Evolutionary conservation across 441 rosid species (phyloP), one percentile per base, ranked within the genome.

Genomic region (Corymbia citriodora): DNA sequence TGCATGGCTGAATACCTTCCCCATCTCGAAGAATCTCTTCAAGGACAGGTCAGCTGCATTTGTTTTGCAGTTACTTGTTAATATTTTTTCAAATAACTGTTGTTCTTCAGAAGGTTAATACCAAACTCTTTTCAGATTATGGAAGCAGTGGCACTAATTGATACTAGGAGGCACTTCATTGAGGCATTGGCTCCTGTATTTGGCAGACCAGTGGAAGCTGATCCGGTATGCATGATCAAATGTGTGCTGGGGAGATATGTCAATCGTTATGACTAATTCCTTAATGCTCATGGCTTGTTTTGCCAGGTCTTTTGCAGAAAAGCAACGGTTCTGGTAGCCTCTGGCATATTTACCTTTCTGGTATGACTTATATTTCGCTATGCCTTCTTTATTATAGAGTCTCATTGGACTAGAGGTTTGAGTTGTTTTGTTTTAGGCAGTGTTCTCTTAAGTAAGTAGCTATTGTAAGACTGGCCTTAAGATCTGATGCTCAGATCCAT

Each of bases 1-100:
- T 98, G 99, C 92, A 93, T 98, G 96, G 99, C 99, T 89, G 99
- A 98, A 93, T 98, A 96, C 95, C 99, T 98, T 92, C 99, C 99
- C 23, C 96, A 95, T 93, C 96, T 97, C 14, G 99, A 98, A 93
- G 97, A 96, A 94, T 93, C 94, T 61, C 96, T 98, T 88, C 95
- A 94, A 91, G 96, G 95, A 93, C 99, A 95, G 96, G 99, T 98
- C 31, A 87, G 95, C 92, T 94, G 36, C 36, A 53, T 89, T 88
- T 87, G 86, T 63, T 79, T 91, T 40, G 27, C 50, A 72, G n/a
- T 29, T 91, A 53, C 79, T 92, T 49, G 86, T 88, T 91, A 21
- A 74, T 83, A 49, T 92, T 85, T 83, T 70, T 31, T 87, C 10
- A 16, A 63, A 90, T 70, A 91, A 89, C 40, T 31, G 55, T 55